Evolutionary conservation across 2,329 filamentous ascomycete species (phyloP), one percentile per base, ranked within the genome.

Genomic region (Aaosphaeria arxii): DNA sequence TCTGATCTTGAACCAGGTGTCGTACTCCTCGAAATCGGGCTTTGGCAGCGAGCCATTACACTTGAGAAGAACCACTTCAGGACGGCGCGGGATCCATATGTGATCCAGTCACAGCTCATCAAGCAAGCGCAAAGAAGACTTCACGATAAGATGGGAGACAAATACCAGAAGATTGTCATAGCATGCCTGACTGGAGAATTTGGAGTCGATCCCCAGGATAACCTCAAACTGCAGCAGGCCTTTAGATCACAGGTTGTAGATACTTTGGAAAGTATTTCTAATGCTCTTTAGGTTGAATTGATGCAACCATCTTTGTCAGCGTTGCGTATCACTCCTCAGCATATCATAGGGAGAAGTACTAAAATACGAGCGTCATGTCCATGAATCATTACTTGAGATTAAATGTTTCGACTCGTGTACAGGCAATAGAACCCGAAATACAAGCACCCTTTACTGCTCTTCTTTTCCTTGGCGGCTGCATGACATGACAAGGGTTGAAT

Each of bases 11-110:
- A 30, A 7, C 13, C 38, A 40, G 48, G 70, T 3, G 69, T 73
- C 5, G 59, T 72, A 0, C 54, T 73, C 6, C 53, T 74, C 1
- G 71, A 73, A 52, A 71, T 73, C 36, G 68, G 64, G 1, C 47
- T 56, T 2, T 56, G 53, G 53, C 49, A 49, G 13, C 40, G 29
- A 5, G 51, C 48, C 17, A 47, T 55, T 29, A 49, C 47, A 2
- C 32, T 55, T 6, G 45, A 53, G 36, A 50, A 35, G 17, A 46
- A 49, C 24, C 32, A 48, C 2, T 55, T 55, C 46, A 40, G 24
- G 6, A 46, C 29, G 11, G 46, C 50, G 9, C 43, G 43, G 1
- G 44, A 53, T 30, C 43, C 53, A 3, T 42, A 29, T 7, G 43
- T 46, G 5, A 50, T 47, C 42, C 40, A 44, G 28, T n/a, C 30